Evolutionary conservation across 2,329 filamentous ascomycete genomes (phyloP).

Genomic region (Epichloe glyceriae): DNA sequence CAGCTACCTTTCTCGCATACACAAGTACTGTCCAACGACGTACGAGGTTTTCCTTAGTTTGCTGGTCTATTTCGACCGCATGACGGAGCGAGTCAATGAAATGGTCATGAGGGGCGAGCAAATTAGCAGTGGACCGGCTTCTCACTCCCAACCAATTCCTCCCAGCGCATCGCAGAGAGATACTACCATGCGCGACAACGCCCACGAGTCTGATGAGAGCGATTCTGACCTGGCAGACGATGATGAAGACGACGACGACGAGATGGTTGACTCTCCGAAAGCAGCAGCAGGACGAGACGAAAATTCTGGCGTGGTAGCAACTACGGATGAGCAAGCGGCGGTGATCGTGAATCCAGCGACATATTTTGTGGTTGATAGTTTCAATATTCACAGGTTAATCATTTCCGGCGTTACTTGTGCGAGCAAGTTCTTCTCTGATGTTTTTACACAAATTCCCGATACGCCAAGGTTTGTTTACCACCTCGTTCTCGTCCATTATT

Average conservation of each 20-base stretch:
- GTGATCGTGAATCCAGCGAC: constrained; percentile 27
- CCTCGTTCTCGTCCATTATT: neutral
- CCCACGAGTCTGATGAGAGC: constrained; percentile 27
- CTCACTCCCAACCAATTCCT: constrained; percentile 7
- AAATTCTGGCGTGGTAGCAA: constrained; percentile 11
- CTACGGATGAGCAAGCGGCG: constrained; percentile 13
- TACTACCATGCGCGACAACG: constrained; percentile 17
- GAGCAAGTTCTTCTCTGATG: constrained; percentile 98
- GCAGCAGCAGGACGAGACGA: constrained; percentile 12
- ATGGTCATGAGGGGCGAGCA: constrained; percentile 57
- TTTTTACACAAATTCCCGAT: constrained; percentile 97
- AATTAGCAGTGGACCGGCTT: constrained; percentile 21
- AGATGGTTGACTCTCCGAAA: constrained; percentile 20
- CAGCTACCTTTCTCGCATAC: constrained; percentile 89
- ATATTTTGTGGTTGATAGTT: constrained; percentile 92
- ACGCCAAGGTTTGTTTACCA: constrained; percentile 70
- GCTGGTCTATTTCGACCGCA: constrained; percentile 94
- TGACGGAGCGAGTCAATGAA: constrained; percentile 92
- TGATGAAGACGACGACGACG: constrained; percentile 28
- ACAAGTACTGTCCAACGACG: constrained; percentile 97
- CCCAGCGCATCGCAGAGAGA: constrained; percentile 13
- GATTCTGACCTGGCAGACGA: constrained; percentile 40
- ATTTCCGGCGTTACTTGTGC: constrained; percentile 96
- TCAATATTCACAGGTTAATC: constrained; percentile 93
- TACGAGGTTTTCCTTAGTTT: constrained; percentile 96